Conservation (phyloP, 768 basidiomycete genomes). For the Crassisporium funariophilum region DNA sequence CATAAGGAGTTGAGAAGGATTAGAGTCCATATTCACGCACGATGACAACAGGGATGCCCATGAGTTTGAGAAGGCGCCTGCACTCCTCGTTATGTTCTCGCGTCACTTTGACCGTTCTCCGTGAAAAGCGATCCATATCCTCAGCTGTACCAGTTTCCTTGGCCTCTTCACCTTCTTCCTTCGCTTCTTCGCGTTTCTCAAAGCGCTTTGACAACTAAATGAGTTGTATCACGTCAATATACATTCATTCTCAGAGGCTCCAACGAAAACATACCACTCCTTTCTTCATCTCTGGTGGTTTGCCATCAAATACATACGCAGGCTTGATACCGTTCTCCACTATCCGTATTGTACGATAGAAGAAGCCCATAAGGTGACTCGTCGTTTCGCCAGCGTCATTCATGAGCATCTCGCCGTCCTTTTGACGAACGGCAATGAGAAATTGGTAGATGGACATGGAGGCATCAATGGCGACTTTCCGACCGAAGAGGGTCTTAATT, state of each 20-base stretch:
- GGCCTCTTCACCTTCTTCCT: conserved; percentile 93
- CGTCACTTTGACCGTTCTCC: conserved; percentile 94
- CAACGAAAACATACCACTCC: conserved; percentile 71
- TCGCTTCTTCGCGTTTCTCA: conserved; percentile 87
- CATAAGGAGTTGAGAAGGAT: conserved; percentile 3
- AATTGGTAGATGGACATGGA: conserved; percentile 98
- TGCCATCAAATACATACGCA: conserved; percentile 97
- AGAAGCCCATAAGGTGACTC: conserved; percentile 98
- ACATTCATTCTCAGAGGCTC: not conserved
- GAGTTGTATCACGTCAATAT: conserved; percentile 9
- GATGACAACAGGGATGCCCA: conserved; percentile 96
- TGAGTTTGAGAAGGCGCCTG: conserved; percentile 78
- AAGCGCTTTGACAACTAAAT: conserved; percentile 93
- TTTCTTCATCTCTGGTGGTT: conserved; percentile 96
- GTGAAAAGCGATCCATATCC: conserved; percentile 87
- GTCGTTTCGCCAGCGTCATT: conserved; percentile 99
- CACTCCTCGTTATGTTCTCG: conserved; percentile 97
- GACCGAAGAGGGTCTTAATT: conserved; percentile 95
- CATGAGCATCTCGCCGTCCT: conserved; percentile 94
- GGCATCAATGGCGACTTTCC: conserved; percentile 98
- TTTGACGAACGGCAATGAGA: conserved; percentile 94
- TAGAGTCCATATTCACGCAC: conserved; percentile 47
- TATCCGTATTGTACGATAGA: conserved; percentile 96
- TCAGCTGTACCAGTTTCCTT: conserved; percentile 95
- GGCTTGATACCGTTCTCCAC: conserved; percentile 99